Evolutionary conservation across 345 rosid genomes (phyloP), one percentile per base, ranked within the genome.

Genomic region (Dipteronia sinensis): DNA sequence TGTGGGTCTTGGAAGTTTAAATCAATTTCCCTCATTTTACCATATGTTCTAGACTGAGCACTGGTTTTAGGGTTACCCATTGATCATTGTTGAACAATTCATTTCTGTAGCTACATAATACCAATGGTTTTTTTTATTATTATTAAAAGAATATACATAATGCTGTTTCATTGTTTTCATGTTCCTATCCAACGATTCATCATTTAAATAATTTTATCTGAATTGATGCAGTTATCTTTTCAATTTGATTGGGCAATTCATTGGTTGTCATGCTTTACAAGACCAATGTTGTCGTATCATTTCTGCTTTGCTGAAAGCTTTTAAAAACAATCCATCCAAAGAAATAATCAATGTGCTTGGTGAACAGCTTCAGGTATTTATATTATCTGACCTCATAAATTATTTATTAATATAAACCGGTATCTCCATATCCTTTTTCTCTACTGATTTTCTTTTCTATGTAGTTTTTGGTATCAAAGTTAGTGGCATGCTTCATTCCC

Each of bases 401-500:
- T 11, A 49, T 20, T 65, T 31, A 10, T 47, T 65, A 63, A 34
- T 11, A 29, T 47, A 7, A 61, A 47, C 44, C 44, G 6, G 25
- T 20, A 42, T 6, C 51, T 75, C 58, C 6, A 31, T 75, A n/a
- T 49, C 17, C 55, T 17, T 63, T 19, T 72, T 78, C 19, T 69
- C 63, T 31, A 71, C 19, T 80, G 77, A 71, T 53, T 42, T 78
- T 53, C 23, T 66, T 65, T 76, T 69, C 40, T 46, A 29, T 87
- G 86, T 80, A 95, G 99, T 90, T 90, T 92, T 83, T 95, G 90
- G 98, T 93, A 62, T 90, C 99, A 42, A 93, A 93, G 86, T 93
- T 95, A 86, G 98, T 95, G 65, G 90, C 86, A 15, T 90, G 91
- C 76, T 92, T 93, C 90, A 89, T 86, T 77, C 83, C 85, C 58